Base-by-base conservation (phyloP, 139 green algal genomes). In the Parachlorella kessleri region DNA sequence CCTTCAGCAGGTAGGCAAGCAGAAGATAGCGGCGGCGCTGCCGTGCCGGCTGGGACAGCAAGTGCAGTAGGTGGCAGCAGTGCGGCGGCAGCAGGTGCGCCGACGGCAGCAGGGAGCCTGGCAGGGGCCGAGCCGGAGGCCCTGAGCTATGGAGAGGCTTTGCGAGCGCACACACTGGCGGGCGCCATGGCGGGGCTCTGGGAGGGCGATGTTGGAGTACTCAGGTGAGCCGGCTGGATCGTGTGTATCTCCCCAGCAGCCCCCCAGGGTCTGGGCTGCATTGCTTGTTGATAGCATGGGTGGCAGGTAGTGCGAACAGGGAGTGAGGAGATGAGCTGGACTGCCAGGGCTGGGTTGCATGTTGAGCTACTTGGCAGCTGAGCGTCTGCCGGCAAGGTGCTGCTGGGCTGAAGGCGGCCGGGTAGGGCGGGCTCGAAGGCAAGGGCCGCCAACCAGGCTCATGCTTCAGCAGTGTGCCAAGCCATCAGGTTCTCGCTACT, bases 141-240 rank as follows among this genome's bases (percentile, higher is more conserved):
- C 14, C 14, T 59, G 48, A 59, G 48, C 48, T 59, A 59, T 59
- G 48, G 33, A 26, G 55, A 80, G 30, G 75, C 75, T 35, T 53
- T 75, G 0, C 36, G 26, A 18, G 55, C 6, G 24, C 8, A 74
- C 23, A 80, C 75, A 39, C 10, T 21, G 39, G 75, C 38, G 26
- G 59, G 53, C 32, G 75, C 75, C 10, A 28, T 40, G 37, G 55
- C 71, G n/a, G 75, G 75, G 33, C n/a, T 75, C 18, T 23, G 10
- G 37, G 64, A 80, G 28, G 54, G 40, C 30, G 55, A 74, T 30
- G 53, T 80, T 48, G 75, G 75, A 14, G 21, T 59, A 18, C 14
- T 59, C 21, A 59, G 48, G 48, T 59, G 48, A 59, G 48, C 14
- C 21, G 48, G 14, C 48, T 28, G 48, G 48, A 59, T n/a, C n/a